Evolutionary conservation across 2,329 filamentous ascomycete species (phyloP).

Genomic region (Pseudocercospora cruenta): DNA sequence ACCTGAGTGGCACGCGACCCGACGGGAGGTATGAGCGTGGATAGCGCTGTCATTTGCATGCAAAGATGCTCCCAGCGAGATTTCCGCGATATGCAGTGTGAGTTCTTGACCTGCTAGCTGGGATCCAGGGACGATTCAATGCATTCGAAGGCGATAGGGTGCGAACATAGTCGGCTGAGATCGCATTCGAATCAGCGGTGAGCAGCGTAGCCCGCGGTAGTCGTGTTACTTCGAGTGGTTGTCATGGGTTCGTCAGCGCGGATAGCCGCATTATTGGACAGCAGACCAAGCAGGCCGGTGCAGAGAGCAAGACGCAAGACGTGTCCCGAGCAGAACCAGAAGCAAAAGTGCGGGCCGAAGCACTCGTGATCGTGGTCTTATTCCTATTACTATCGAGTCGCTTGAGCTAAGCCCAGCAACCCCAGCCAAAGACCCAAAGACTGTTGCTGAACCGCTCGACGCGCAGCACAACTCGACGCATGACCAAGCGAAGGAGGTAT

Average conservation of each 20-base stretch:
- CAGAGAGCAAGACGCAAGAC: neutral
- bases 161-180: neutral
- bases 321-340: neutral
- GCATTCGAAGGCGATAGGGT: neutral
- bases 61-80: neutral
- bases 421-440: neutral
- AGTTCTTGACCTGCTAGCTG: neutral
- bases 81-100: neutral
- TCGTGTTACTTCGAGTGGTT: neutral
- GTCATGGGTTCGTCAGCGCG: neutral
- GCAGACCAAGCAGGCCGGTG: neutral
- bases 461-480: neutral
- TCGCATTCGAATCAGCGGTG: conserved; percentile 1
- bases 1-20: neutral
- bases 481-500: neutral
- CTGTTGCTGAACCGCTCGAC: neutral
- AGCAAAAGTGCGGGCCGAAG: neutral
- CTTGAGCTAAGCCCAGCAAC: neutral
- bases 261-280: neutral
- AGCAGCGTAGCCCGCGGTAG: neutral
- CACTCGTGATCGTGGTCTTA: neutral
- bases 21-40: neutral
- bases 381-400: neutral
- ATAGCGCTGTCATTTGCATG: neutral
- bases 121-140: neutral